These are phyloP conservation scores for Gossypium bickii DNA, from an alignment of 345 rosid species.

Conservation along the genomic window DNA sequence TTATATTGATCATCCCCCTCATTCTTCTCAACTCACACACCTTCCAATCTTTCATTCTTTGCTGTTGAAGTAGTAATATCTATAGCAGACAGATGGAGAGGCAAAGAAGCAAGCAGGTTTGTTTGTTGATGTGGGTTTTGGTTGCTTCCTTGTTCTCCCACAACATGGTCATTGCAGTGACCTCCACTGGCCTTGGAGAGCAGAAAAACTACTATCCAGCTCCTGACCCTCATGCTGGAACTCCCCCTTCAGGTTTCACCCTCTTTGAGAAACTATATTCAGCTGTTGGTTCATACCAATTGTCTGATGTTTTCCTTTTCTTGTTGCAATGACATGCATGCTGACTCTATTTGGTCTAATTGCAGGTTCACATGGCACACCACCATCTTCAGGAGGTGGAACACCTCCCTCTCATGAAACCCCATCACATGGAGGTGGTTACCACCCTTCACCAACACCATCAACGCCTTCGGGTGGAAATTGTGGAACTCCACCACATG, in stretches of 20 bases:
- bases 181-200: slow-evolving; percentile 42
- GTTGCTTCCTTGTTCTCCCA: slow-evolving; percentile 43
- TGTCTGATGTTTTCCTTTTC: background rate
- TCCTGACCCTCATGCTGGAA: slow-evolving; percentile 53
- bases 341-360: background rate
- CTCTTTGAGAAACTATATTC: background rate
- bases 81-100: slow-evolving; percentile 27
- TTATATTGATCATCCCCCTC: slow-evolving; percentile 18
- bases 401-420: slow-evolving; percentile 28
- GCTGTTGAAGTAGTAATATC: slow-evolving; percentile 3
- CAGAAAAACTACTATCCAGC: slow-evolving; percentile 55
- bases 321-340: background rate
- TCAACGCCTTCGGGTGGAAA: slow-evolving; percentile 40
- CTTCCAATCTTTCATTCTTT: slow-evolving; percentile 13
- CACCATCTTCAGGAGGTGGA: slow-evolving; percentile 19
- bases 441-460: slow-evolving; percentile 30
- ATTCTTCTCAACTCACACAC: slow-evolving; percentile 17
- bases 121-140: slow-evolving; percentile 33
- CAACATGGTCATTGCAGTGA: slow-evolving; percentile 38
- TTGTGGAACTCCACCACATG: slow-evolving; percentile 38
- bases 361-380: slow-evolving; percentile 43
- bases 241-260: slow-evolving; percentile 45
- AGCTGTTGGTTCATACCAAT: background rate
- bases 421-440: slow-evolving; percentile 25
- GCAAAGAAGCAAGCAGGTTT: slow-evolving; percentile 19